Evolutionary conservation across 2,329 filamentous ascomycete genomes (phyloP).

Genomic region (Penicillium sp.): DNA sequence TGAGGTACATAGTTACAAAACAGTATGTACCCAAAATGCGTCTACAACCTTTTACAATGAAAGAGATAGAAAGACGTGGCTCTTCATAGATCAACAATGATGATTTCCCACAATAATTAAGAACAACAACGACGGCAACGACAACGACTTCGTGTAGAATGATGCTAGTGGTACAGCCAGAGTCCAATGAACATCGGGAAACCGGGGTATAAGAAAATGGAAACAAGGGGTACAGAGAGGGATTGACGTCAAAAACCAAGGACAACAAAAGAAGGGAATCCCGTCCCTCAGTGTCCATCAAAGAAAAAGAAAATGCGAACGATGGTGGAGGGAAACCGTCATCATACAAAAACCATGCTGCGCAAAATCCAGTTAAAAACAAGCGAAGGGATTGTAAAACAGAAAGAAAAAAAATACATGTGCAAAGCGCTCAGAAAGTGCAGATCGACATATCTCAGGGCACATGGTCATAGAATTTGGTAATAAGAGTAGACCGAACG

Average conservation of each 20-base stretch:
- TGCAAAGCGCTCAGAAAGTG: conserved; percentile 25
- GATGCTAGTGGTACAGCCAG: conserved; percentile 33
- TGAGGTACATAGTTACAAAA: neutral
- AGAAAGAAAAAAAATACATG: conserved; percentile 15
- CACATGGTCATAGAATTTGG: conserved; percentile 29
- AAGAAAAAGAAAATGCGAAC: conserved; percentile 1
- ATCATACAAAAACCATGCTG: conserved; percentile 24
- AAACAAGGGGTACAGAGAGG: conserved; percentile 3
- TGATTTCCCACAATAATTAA: conserved; percentile 7
- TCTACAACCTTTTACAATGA: neutral
- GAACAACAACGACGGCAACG: conserved; percentile 14
- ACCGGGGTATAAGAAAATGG: conserved; percentile 31
- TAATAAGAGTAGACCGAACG: conserved; percentile 4
- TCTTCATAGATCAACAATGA: conserved; percentile 16
- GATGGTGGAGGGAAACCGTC: conserved; percentile 13
- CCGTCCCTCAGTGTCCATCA: conserved; percentile 18
- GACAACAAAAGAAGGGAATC: conserved; percentile 19
- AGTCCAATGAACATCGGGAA: conserved; percentile 34
- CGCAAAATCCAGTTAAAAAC: conserved; percentile 13
- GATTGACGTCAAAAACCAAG: neutral
- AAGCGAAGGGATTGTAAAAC: neutral
- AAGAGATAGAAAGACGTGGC: neutral
- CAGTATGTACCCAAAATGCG: neutral
- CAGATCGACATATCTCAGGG: conserved; percentile 30
- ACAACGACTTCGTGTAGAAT: conserved; percentile 20